Evolutionary conservation across 2,329 filamentous ascomycete species (phyloP), one percentile per base, ranked within the genome.

Genomic region (Teratosphaeria viscida): DNA sequence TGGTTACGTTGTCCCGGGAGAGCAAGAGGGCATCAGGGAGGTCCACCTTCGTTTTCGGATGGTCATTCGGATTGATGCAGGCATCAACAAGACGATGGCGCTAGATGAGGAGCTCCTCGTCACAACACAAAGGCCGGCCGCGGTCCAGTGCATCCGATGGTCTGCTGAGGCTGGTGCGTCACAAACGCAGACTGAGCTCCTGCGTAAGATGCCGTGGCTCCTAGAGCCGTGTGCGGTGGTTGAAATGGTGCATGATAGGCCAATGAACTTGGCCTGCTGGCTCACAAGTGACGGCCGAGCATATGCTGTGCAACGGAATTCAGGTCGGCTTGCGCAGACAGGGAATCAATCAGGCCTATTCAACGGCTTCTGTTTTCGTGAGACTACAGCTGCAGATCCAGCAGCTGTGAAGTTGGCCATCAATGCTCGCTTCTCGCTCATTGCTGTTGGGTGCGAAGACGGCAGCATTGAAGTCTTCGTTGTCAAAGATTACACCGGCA

Each of bases 141-240:
- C 94, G n/a, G 85, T 97, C 16, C 94, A 99, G 74, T 96, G 92
- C 75, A 97, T 99, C 66, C 85, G 89, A 60, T 99, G 94, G 94
- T 88, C 87, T 0, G 89, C 92, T 1, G 92, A 96, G 71, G 87
- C 82, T 64, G 83, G 81, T 37, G 89, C 89, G 23, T 87, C 83
- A 62, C 92, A 97, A 74, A 96, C 92, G 2, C 91, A 85, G 66
- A 96, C 94, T 0, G 92, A 97, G 74, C 81, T 97, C 7, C 77
- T 97, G 62, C 92, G 86, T 68, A 87, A 89, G 58, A 95, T 96
- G 85, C 77, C 83, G 55, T 96, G 91, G 87, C 76, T 96, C 26
- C 85, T 86, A 57, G 92, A 89, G 73, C 92, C 89, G 73, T 80
- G 82, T 1, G 84, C 81, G 1, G 84, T 97, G 57, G 78, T 81